These are phyloP conservation scores for Gossypium lobatum DNA, from an alignment of 441 rosid species.

Conservation along the genomic window DNA sequence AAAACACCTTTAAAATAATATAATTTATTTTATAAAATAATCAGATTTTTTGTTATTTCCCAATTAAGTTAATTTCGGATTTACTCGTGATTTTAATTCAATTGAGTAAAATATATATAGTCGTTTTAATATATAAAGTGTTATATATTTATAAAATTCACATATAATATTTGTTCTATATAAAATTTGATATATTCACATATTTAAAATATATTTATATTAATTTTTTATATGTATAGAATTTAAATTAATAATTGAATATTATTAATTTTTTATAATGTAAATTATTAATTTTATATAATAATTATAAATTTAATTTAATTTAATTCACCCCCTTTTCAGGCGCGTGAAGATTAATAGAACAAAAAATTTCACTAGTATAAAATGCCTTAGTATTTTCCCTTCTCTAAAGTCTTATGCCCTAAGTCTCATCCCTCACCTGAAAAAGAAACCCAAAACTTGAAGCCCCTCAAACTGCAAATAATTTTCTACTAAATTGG, in stretches of 20 bases:
- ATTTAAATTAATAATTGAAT: too few species aligned
- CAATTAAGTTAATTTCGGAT: too few species aligned
- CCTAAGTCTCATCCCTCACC: background rate
- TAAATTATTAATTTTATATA: too few species aligned
- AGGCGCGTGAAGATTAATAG: slow-evolving; percentile 3
- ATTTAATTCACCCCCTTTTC: background rate
- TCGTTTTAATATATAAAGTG: too few species aligned
- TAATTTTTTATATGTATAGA: background rate
- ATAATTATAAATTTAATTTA: too few species aligned
- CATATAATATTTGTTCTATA: background rate
- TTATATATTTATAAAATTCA: too few species aligned
- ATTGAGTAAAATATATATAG: too few species aligned
- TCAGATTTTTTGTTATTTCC: too few species aligned
- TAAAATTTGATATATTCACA: background rate
- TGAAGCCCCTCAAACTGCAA: background rate
- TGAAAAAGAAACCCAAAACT: background rate
- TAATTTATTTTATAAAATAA: too few species aligned
- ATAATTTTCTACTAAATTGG: background rate
- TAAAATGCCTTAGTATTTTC: background rate
- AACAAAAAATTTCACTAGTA: background rate
- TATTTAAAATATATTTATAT: background rate
- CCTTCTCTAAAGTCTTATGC: background rate
- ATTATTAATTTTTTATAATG: too few species aligned
- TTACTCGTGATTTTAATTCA: too few species aligned
- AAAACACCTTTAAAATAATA: too few species aligned